These are phyloP conservation scores for Myriosclerotinia curreyana DNA, from an alignment of 2,329 filamentous ascomycete species.

Conservation along the genomic window DNA sequence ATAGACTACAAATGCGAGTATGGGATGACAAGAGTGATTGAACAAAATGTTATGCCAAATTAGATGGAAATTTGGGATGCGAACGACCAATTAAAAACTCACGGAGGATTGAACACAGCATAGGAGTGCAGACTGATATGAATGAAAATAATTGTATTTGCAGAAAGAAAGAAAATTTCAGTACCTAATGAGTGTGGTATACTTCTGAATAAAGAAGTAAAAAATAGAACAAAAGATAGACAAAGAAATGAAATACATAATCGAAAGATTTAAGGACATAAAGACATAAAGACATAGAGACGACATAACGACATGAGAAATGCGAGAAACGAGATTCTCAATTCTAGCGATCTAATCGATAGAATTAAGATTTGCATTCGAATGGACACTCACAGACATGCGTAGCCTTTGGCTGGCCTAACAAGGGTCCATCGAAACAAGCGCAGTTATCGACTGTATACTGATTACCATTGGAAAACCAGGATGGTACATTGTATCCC, in stretches of 20 bases:
- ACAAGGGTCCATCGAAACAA: background rate
- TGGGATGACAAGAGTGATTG: background rate
- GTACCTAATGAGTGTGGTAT: background rate
- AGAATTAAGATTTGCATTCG: background rate
- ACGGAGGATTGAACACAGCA: background rate
- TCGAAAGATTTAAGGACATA: background rate
- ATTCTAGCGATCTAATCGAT: background rate
- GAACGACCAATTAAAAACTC: background rate
- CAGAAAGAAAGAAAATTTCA: background rate
- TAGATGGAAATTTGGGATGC: background rate
- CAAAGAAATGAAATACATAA: background rate
- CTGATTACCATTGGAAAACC: background rate
- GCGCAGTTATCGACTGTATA: background rate
- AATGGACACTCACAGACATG: slow-evolving; percentile 11
- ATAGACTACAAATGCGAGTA: too few species aligned
- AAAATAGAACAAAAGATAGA: background rate
- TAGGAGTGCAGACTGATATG: background rate
- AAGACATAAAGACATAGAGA: background rate
- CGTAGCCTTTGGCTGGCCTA: slow-evolving; percentile 5
- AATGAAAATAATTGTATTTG: background rate
- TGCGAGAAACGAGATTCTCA: too few species aligned
- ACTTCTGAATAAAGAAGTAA: background rate
- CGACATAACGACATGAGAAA: background rate
- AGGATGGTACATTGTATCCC: background rate
- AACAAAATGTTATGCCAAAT: background rate